phyloP scores from a whole-genome alignment of 2,329 filamentous ascomycete genomes.

The Furcasterigmium sp. region DNA sequence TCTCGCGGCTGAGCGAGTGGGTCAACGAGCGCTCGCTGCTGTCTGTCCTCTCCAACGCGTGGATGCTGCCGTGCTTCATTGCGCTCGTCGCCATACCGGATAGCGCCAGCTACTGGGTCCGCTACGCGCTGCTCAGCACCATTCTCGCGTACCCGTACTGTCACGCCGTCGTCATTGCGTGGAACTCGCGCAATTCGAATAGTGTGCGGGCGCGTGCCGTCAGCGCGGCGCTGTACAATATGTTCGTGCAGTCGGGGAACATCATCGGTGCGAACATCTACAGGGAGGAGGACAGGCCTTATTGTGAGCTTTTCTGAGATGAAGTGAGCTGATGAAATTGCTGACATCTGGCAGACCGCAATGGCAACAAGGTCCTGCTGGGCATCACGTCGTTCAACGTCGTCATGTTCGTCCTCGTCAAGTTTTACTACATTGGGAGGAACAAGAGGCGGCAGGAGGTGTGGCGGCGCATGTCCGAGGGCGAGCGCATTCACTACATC shows the following conservation, averaged over 20 bases:
- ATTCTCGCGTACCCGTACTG: slow-evolving; percentile 22
- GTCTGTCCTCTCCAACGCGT: slow-evolving; percentile 22
- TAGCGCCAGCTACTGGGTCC: slow-evolving; percentile 30
- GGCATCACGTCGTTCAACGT: slow-evolving; percentile 44
- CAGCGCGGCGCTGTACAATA: slow-evolving; percentile 51
- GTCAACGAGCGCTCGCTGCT: slow-evolving; percentile 36
- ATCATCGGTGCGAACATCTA: not conserved
- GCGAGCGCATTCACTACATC: slow-evolving; percentile 23
- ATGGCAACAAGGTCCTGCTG: slow-evolving; percentile 46
- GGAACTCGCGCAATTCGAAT: slow-evolving; percentile 53
- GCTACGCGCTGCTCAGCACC: slow-evolving; percentile 28
- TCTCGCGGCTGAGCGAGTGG: slow-evolving; percentile 28
- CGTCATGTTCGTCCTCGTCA: slow-evolving; percentile 40
- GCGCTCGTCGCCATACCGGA: slow-evolving; percentile 31
- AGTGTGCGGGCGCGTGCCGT: slow-evolving; percentile 54
- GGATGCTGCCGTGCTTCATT: slow-evolving; percentile 43
- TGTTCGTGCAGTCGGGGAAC: not conserved
- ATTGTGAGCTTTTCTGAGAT: slow-evolving; percentile 34
- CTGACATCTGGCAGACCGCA: slow-evolving; percentile 10
- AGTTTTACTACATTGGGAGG: slow-evolving; percentile 44
- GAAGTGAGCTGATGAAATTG: fast-evolving
- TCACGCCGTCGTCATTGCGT: slow-evolving; percentile 27
- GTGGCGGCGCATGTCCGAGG: slow-evolving; percentile 42
- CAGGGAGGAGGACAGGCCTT: slow-evolving; percentile 20
- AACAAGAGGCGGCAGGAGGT: slow-evolving; percentile 38